A percentile compares a stretch with the other conserved stretches of the same genome.
Evolutionary conservation across 768 basidiomycete genomes (phyloP).

Genomic region (Lentinus tigrinus): DNA sequence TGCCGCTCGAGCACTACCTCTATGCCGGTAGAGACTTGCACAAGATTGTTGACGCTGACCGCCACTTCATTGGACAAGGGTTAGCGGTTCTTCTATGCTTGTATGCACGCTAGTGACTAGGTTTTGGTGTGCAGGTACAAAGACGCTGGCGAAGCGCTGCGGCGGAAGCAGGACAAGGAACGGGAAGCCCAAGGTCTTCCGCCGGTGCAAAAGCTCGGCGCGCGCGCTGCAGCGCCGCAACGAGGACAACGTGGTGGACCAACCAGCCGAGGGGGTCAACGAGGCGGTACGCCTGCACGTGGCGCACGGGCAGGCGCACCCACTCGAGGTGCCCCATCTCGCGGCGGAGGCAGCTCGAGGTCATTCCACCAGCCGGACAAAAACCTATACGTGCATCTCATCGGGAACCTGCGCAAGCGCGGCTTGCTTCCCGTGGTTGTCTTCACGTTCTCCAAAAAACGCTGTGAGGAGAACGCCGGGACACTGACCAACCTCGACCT

Average conservation of each 20-base stretch:
- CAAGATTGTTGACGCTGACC: conserved; percentile 86
- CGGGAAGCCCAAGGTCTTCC: conserved; percentile 91
- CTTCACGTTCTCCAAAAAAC: conserved; percentile 96
- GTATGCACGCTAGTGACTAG: conserved; percentile 4
- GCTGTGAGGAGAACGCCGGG: conserved; percentile 93
- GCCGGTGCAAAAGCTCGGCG: conserved; percentile 82
- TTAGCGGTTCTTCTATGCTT: conserved; percentile 26
- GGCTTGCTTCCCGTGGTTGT: conserved; percentile 89
- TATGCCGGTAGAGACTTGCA: conserved; percentile 92
- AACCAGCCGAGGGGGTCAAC: conserved; percentile 42
- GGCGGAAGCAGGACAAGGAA: conserved; percentile 97
- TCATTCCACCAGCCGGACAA: conserved; percentile 78
- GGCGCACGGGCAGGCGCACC: conserved; percentile 29
- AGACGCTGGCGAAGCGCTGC: conserved; percentile 83
- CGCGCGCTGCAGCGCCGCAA: conserved; percentile 62
- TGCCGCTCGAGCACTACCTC: conserved; percentile 94
- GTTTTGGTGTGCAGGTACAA: conserved; percentile 61
- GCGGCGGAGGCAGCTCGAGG: conserved; percentile 34
- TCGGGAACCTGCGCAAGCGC: conserved; percentile 84
- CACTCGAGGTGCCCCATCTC: conserved; percentile 28
- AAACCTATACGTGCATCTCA: conserved; percentile 90
- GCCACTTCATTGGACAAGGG: conserved; percentile 75
- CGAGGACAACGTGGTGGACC: conserved; percentile 45
- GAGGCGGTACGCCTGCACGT: conserved; percentile 43
- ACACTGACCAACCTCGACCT: conserved; percentile 88